These are phyloP conservation scores for Metschnikowia santaceciliae DNA, from an alignment of 805 yeast genomes.

Conservation along the genomic window DNA sequence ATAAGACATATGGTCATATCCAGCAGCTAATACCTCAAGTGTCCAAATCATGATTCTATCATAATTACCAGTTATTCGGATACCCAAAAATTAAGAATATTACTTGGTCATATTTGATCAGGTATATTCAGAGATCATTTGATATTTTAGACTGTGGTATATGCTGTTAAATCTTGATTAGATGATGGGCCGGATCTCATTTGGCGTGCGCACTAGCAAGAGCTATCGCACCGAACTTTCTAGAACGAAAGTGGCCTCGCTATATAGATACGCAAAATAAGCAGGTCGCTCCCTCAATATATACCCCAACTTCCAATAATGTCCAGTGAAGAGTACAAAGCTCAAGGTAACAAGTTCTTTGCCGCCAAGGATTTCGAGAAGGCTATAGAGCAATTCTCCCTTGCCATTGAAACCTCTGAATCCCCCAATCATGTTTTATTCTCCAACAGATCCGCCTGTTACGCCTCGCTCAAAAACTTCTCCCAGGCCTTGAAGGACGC, in stretches of 20 bases:
- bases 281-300: background rate
- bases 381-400: constrained; percentile 77
- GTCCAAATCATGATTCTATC: no score
- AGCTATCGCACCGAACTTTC: constrained; percentile 16
- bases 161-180: no score
- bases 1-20: no score
- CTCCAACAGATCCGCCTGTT: constrained; percentile 91
- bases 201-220: background rate
- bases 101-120: no score
- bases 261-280: constrained; percentile 4
- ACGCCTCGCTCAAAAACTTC: constrained; percentile 75
- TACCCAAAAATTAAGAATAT: no score
- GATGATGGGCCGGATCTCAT: no score
- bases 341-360: constrained; percentile 91
- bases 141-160: no score
- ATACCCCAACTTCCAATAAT: constrained; percentile 18
- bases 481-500: constrained; percentile 81
- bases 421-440: constrained; percentile 87
- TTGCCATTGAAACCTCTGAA: constrained; percentile 82
- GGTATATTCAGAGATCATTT: no score
- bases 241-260: constrained; percentile 12
- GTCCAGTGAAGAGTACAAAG: constrained; percentile 76
- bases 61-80: no score
- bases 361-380: constrained; percentile 76
- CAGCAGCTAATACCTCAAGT: no score